Base-by-base conservation (phyloP, 2,329 filamentous ascomycete genomes). In the Exophiala calicioides region DNA sequence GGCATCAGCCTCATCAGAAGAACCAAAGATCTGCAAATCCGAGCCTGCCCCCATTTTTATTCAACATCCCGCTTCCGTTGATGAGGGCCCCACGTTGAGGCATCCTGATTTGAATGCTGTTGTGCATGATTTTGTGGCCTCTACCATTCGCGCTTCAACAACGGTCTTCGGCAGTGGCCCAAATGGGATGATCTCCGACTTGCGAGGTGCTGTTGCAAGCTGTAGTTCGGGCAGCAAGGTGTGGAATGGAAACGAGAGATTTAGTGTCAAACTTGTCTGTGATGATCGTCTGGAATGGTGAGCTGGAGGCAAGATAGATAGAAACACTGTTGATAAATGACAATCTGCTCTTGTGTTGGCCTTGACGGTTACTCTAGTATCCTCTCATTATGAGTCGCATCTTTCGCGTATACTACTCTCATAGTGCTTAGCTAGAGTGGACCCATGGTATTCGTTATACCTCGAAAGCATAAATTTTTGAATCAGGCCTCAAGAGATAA, bases 161-260 rank as follows among this genome's bases (percentile, higher is more conserved):
- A 68, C 71, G 0, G 78, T 85, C 0, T 74, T 81, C 59, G 80
- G 76, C 0, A 84, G 80, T 56, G 81, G 82, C 0, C 82, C 82
- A 1, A 71, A 73, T 1, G 69, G 72, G 1, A 81, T 85, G 77
- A 74, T 82, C 4, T 71, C 69, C n/a, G 79, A 81, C 43, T 57
- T 85, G 47, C 68, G 81, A 19, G 63, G 52, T 3, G 73, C 73
- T 1, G 78, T 84, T 3, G 79, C 80, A 1, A 58, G 56, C 5
- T 72, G 70, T 30, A 84, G 83, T 61, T 71, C 71, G 5, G 76
- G 72, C 0, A 55, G 59, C 0, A 74, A 68, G 53, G 79, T 84
- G 7, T 83, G 79, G 80, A 75, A 64, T 43, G 79, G 80, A 0
- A 70, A 82, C 16, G 75, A 76, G 57, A 70, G 71, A 27, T 78